Evolutionary conservation across 2,329 filamentous ascomycete genomes (phyloP).

Genomic region (Xylariaceae sp.): DNA sequence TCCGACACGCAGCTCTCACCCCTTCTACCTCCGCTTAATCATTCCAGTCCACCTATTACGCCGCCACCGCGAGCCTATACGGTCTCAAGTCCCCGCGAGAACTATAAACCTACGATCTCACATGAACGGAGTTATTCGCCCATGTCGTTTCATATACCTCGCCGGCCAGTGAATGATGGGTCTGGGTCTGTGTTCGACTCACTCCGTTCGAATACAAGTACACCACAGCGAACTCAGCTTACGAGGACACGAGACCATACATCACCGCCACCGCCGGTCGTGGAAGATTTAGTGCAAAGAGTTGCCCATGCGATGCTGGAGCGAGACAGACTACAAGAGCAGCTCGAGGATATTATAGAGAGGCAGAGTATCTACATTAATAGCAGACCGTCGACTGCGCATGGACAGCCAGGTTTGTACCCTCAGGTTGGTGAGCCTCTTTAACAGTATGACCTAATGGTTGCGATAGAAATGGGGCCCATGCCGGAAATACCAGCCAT

Average conservation of each 20-base stretch:
- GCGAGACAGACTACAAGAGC: conserved; percentile 53
- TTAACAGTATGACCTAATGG: conserved; percentile 7
- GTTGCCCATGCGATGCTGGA: conserved; percentile 57
- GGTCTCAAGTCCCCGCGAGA: conserved; percentile 32
- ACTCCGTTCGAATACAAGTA: conserved; percentile 31
- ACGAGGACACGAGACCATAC: conserved; percentile 44
- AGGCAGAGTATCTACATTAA: conserved; percentile 54
- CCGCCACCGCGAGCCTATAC: conserved; percentile 40
- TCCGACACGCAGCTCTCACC: conserved; percentile 50
- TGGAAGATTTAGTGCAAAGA: conserved; percentile 51
- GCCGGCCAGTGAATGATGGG: conserved; percentile 39
- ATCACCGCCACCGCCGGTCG: conserved; percentile 36
- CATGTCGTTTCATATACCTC: conserved; percentile 54
- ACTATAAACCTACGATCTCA: conserved; percentile 34
- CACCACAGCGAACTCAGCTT: conserved; percentile 43
- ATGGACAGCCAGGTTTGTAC: conserved; percentile 38
- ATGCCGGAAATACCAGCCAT: conserved; percentile 56
- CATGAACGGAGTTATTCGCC: conserved; percentile 48
- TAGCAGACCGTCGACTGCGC: conserved; percentile 51
- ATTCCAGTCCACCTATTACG: conserved; percentile 34
- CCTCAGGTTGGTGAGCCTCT: neutral
- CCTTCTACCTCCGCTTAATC: conserved; percentile 49
- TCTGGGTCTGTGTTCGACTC: conserved; percentile 36
- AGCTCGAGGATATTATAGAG: conserved; percentile 58
- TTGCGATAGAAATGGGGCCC: conserved; percentile 41